Base-by-base conservation (phyloP, 371 early-diverging fungal genomes). In the Zancudomyces culisetae region DNA sequence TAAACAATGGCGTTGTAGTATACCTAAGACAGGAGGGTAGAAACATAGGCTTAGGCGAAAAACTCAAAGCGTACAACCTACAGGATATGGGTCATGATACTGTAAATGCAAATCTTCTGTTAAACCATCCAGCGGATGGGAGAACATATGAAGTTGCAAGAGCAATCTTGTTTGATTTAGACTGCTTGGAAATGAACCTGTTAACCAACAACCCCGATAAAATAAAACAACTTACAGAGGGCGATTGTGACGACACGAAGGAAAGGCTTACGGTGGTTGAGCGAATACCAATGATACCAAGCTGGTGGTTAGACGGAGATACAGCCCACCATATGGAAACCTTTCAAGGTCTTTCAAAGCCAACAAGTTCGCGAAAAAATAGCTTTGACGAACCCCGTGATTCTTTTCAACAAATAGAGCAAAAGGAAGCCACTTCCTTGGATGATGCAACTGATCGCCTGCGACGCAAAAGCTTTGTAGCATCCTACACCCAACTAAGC, bases 151-250 rank as follows among this genome's bases (percentile, higher is more conserved):
- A 85, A 18, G 74, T 92, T n/a, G 97, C 94, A 2, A 75, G 81
- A 23, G 81, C 83, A 10, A 96, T 96, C 43, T 70, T 93, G 8
- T 69, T 75, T 12, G 97, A 96, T 59, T 70, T 96, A 26, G 72
- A 70, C 29, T 56, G 89, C 42, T 27, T 62, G 13, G 57, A 70
- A 43, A 66, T 92, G 41, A 77, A 84, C 0, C 64, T 96, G 49
- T 72, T 96, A 52, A 96, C 97, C 29, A 96, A 96, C 66, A 96
- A 96, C 60, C 88, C 91, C 0, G 87, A 90, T 64, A 96, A 96
- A 73, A 82, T 92, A 47, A 67, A 78, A 40, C 77, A 83, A 60
- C 55, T 94, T 22, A 71, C 78, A 42, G 69, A 69, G 0, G n/a
- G n/a, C n/a, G n/a, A n/a, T n/a, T n/a, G n/a, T n/a, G n/a, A n/a